Conservation (phyloP, 1,284 basidiomycete genomes). For the Trichosporon sp. region DNA sequence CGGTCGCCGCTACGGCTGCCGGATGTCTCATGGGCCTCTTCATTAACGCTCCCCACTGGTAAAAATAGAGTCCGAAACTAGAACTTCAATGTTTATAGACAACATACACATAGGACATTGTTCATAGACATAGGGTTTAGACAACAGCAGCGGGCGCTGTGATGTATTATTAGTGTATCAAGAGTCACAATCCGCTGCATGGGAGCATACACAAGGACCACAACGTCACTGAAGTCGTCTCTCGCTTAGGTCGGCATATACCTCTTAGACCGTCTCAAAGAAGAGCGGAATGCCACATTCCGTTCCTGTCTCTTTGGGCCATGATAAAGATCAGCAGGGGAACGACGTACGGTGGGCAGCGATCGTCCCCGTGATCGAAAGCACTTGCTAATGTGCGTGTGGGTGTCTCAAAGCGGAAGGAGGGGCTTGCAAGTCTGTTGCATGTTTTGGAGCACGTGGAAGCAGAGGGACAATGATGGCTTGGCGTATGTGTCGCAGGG, state of each 20-base stretch:
- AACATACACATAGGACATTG: too few relatives aligned
- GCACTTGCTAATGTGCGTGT: too few relatives aligned
- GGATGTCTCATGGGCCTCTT: conserved; percentile 45
- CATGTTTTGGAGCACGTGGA: too few relatives aligned
- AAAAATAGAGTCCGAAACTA: neutral
- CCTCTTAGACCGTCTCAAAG: too few relatives aligned
- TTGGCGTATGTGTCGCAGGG: too few relatives aligned
- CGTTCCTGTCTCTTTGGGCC: neutral
- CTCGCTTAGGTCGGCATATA: too few relatives aligned
- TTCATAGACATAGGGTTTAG: neutral
- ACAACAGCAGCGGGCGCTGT: neutral
- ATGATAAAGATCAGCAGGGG: neutral
- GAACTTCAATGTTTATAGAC: too few relatives aligned
- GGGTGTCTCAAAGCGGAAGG: too few relatives aligned
- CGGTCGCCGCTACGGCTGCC: conserved; percentile 43
- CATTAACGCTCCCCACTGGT: conserved; percentile 44
- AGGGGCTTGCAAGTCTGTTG: too few relatives aligned
- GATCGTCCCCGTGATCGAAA: neutral
- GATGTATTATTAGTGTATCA: neutral
- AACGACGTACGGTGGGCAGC: neutral
- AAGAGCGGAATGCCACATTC: neutral
- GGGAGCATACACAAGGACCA: neutral
- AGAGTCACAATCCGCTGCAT: neutral
- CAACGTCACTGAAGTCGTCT: too few relatives aligned
- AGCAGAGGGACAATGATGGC: too few relatives aligned